A percentile compares a stretch with the other conserved stretches of the same genome.
phyloP scores from a whole-genome alignment of 2,329 filamentous ascomycete genomes.

The Cladosporium sp. region DNA sequence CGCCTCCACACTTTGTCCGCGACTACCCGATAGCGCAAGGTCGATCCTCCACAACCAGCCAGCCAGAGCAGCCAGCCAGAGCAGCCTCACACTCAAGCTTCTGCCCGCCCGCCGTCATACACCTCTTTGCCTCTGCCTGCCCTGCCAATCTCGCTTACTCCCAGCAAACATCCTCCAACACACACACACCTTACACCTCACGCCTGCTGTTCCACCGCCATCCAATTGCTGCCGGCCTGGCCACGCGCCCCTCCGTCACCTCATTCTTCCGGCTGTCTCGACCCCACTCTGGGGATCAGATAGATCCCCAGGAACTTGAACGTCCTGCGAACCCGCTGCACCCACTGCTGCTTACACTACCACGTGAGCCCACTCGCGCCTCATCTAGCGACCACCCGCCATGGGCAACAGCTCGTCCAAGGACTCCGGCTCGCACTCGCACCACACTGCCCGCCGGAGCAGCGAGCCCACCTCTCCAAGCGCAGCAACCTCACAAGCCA shows the following conservation, averaged over 20 bases:
- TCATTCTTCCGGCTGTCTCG: neutral
- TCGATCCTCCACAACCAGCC: slow-evolving; percentile 1
- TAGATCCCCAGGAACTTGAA: slow-evolving; percentile 10
- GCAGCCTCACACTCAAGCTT: neutral
- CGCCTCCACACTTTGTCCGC: neutral
- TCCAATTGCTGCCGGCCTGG: slow-evolving; percentile 11
- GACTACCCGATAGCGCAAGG: neutral
- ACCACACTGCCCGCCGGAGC: slow-evolving; percentile 28
- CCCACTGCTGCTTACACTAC: neutral
- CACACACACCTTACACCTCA: neutral
- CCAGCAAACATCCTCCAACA: neutral
- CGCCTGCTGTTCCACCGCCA: neutral
- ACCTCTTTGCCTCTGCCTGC: neutral
- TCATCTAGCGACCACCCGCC: slow-evolving; percentile 10
- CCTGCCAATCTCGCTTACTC: neutral
- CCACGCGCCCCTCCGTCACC: neutral
- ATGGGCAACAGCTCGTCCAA: slow-evolving; percentile 54
- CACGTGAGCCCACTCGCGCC: neutral
- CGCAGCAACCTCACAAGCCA: slow-evolving; percentile 29
- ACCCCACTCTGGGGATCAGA: slow-evolving; percentile 17
- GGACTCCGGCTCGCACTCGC: slow-evolving; percentile 37
- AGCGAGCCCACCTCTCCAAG: slow-evolving; percentile 24
- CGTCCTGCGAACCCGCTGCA: neutral
- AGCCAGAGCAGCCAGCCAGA: no score
- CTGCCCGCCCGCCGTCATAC: neutral